Percentiles rank a stretch among this genome's conserved stretches.
Conservation (phyloP, 2,329 filamentous ascomycete species). For the Verticillium longisporum region DNA sequence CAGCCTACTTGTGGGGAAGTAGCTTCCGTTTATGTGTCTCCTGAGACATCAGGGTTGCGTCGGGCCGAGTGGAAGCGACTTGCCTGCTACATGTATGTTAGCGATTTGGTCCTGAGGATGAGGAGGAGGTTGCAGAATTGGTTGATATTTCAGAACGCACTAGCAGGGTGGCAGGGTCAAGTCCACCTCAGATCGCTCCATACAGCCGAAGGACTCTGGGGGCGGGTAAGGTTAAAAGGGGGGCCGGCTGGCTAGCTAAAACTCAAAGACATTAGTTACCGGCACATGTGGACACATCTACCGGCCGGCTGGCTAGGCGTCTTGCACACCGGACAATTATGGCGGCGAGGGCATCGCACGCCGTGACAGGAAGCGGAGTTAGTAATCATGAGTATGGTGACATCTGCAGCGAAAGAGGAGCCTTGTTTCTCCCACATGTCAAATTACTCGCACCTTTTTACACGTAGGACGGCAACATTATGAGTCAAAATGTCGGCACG, state of each 20-base stretch:
- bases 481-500: background rate
- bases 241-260: background rate
- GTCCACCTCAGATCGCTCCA: background rate
- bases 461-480: too few relatives aligned
- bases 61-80: background rate
- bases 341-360: background rate
- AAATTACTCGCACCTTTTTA: too few relatives aligned
- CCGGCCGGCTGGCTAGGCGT: background rate
- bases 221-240: background rate
- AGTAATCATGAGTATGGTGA: too few relatives aligned
- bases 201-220: background rate
- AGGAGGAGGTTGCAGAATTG: background rate
- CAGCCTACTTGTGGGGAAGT: background rate
- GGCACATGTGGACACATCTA: background rate
- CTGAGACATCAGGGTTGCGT: background rate
- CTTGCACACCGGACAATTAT: background rate
- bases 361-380: too few relatives aligned
- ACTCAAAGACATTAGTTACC: background rate
- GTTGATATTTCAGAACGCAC: background rate
- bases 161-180: background rate
- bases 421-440: too few relatives aligned
- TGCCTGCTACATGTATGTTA: background rate
- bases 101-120: background rate
- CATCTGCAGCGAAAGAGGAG: too few relatives aligned
- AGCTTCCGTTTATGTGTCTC: background rate